A percentile compares a stretch with the other conserved stretches of the same genome.
Conservation (phyloP, 2,329 filamentous ascomycete genomes). For the Nemania sp. region DNA sequence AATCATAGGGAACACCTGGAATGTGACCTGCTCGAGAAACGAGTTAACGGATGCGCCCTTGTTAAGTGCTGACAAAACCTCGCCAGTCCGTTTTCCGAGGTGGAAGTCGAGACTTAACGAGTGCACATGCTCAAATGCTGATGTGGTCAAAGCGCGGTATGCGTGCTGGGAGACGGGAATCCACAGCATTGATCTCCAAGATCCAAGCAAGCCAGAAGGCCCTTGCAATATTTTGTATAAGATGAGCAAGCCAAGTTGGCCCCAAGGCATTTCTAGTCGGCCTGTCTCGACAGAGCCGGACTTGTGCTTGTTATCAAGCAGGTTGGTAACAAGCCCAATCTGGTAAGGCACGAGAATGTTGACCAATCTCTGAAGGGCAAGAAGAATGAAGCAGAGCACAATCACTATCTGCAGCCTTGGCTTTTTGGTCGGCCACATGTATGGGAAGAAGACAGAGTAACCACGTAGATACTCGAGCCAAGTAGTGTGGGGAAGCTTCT, state of each 20-base stretch:
- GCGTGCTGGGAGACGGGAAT: constrained; percentile 97
- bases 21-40: constrained; percentile 94
- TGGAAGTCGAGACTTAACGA: constrained; percentile 95
- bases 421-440: constrained; percentile 90
- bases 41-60: constrained; percentile 96
- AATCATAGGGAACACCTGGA: constrained; percentile 93
- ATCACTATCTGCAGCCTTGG: constrained; percentile 74
- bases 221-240: constrained; percentile 82
- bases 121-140: constrained; percentile 97
- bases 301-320: constrained; percentile 49
- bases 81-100: constrained; percentile 92
- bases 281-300: constrained; percentile 52
- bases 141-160: constrained; percentile 89
- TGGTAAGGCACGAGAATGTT: constrained; percentile 86
- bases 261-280: constrained; percentile 65
- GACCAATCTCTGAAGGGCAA: constrained; percentile 78
- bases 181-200: constrained; percentile 82
- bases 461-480: constrained; percentile 97
- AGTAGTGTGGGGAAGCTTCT: constrained; percentile 80
- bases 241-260: constrained; percentile 75
- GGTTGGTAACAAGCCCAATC: constrained; percentile 77
- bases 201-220: constrained; percentile 83
- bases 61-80: constrained; percentile 92
- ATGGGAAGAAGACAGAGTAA: constrained; percentile 93
- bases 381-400: constrained; percentile 77